Base-by-base conservation (phyloP, 306 rosid genomes). In the Comarum palustre region DNA sequence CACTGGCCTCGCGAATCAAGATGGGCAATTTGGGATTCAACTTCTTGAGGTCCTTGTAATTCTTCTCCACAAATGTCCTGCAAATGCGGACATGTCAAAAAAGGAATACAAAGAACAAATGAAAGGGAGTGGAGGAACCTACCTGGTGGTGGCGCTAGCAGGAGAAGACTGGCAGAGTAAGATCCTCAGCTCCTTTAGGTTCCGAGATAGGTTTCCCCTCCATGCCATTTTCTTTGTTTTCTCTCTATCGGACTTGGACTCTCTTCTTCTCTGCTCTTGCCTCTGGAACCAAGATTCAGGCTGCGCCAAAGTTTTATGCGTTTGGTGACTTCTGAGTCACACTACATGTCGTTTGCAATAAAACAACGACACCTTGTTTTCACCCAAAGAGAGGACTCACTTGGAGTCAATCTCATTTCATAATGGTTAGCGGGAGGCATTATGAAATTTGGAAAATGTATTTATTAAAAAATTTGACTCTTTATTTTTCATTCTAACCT, bases 121-220 rank as follows among this genome's bases (percentile, higher is more conserved):
- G 43, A 39, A 39, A 20, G 10, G 14, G 2, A 46, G 81, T 54
- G n/a, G n/a, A 59, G 36, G 34, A n/a, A 75, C 52, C 97, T 94
- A 91, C 99, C 97, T 94, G 84, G 96, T 65, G 41, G 96, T 19
- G 4, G 92, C 81, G 86, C 99, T 94, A 52, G 96, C 88, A 48
- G 97, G 95, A 42, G 97, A 94, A 19, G 93, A 71, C 82, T 94
- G 98, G 80, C 99, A 94, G 82, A 94, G 85, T 62, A 91, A 83
- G 83, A 94, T 77, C 67, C 97, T 86, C 51, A 94, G 87, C 90
- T 94, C 98, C 86, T 90, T 94, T 74, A 91, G 78, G 80, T 84
- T 91, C 80, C 69, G 82, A 17, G 95, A 86, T 32, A 94, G 80
- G 16, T 81, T 81, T 74, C 90, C 95, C 77, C 97, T 89, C 99